These are phyloP conservation scores for Pleoardoris graminearum DNA, from an alignment of 2,329 filamentous ascomycete species.

Conservation along the genomic window DNA sequence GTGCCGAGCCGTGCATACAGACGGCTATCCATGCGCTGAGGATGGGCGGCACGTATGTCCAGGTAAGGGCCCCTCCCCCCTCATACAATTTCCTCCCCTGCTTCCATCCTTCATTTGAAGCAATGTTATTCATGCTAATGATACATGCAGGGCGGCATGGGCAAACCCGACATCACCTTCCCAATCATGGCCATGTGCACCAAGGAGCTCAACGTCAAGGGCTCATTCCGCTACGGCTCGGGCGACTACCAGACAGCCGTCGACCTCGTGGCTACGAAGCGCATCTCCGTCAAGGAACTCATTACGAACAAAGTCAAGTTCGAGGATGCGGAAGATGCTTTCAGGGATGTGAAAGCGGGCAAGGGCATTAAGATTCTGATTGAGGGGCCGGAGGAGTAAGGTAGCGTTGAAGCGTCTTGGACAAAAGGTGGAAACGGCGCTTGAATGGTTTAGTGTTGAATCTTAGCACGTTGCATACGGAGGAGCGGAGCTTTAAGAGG, in stretches of 20 bases:
- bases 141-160: slow-evolving; percentile 74
- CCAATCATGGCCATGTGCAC: slow-evolving; percentile 88
- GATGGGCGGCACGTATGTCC: slow-evolving; percentile 53
- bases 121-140: no score
- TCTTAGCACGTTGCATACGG: background rate
- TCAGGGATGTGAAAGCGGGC: slow-evolving; percentile 81
- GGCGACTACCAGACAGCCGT: slow-evolving; percentile 88
- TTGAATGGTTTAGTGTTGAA: background rate
- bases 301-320: slow-evolving; percentile 80
- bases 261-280: slow-evolving; percentile 71
- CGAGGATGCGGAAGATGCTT: slow-evolving; percentile 80
- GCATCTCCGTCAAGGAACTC: slow-evolving; percentile 75
- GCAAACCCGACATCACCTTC: slow-evolving; percentile 82
- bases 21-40: slow-evolving; percentile 54
- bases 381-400: slow-evolving; percentile 41
- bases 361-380: slow-evolving; percentile 72
- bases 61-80: slow-evolving; percentile 31
- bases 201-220: slow-evolving; percentile 85
- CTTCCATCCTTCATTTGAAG: no score
- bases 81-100: background rate
- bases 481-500: background rate
- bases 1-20: slow-evolving; percentile 55
- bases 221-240: slow-evolving; percentile 85
- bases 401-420: no score
- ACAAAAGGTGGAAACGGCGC: background rate